Evolutionary conservation across 2,329 filamentous ascomycete species (phyloP).

Genomic region (Epichloe festucae): DNA sequence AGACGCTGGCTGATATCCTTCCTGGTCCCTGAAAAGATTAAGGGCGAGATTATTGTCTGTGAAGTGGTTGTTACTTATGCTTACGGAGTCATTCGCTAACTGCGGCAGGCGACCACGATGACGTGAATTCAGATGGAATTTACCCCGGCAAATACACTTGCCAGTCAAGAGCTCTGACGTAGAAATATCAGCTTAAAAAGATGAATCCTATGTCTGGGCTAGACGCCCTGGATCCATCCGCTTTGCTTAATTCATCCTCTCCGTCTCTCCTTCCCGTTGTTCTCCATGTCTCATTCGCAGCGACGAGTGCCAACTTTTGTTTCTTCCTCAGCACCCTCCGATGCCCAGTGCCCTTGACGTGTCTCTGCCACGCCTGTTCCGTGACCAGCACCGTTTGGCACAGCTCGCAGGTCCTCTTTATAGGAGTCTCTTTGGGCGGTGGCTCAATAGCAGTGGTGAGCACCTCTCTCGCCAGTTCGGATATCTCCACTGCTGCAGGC

Average conservation of each 20-base stretch:
- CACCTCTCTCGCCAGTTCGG: conserved; percentile 35
- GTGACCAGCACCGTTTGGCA: conserved; percentile 54
- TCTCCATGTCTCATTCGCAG: conserved; percentile 10
- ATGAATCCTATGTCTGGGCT: conserved; percentile 17
- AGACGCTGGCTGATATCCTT: too few relatives aligned
- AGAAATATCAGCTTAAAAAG: conserved; percentile 9
- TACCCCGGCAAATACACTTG: too few relatives aligned
- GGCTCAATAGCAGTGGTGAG: conserved; percentile 36
- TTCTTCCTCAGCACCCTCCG: conserved; percentile 21
- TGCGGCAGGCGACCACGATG: too few relatives aligned
- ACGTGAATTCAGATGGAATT: too few relatives aligned
- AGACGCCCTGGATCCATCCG: conserved; percentile 9
- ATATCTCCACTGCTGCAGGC: conserved; percentile 36
- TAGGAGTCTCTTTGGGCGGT: conserved; percentile 38
- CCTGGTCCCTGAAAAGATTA: too few relatives aligned
- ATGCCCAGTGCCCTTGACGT: conserved; percentile 25
- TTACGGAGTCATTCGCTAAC: too few relatives aligned
- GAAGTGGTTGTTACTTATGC: too few relatives aligned
- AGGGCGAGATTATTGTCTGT: too few relatives aligned
- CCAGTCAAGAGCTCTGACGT: too few relatives aligned
- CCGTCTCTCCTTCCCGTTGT: not conserved
- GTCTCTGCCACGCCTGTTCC: conserved; percentile 33
- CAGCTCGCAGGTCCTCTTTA: conserved; percentile 53
- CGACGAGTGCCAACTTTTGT: conserved; percentile 25
- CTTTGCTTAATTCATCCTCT: not conserved